Base-by-base conservation (phyloP, 352 stramenopile genomes). In the Globisporangium apiculatum region DNA sequence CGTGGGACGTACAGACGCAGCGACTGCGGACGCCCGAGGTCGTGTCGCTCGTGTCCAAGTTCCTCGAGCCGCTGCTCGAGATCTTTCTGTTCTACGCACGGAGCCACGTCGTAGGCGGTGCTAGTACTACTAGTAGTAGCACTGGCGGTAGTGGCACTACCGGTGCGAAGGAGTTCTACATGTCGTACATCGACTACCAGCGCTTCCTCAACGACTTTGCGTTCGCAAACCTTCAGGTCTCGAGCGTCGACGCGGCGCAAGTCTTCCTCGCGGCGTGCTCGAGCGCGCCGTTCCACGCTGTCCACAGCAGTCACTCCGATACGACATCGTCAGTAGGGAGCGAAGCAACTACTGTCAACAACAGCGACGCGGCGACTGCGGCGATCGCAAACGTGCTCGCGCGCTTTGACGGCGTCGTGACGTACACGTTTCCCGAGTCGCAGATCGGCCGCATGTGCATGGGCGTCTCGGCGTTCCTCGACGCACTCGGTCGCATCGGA, bases 21-120 rank as follows among this genome's bases (percentile, higher is more conserved):
- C 61, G 64, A 7, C 53, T 91, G 7, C 69, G 71, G 11, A 62
- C 71, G 40, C 60, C 65, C 40, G 77, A 89, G 48, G 69, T 89
- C 50, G 71, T 83, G 42, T 61, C 60, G 8, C 88, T 89, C 49
- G 65, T 86, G 7, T 80, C 72, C 18, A 89, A 84, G 48, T 89
- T 89, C 58, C 58, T 86, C 5, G 73, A 87, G 31, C 63, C 75
- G 5, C 67, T 91, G 53, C 53, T 86, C 7, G 75, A 87, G 18
- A 89, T 91, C 59, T 91, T 82, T 61, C 73, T 85, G 66, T 89
- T 91, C 58, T 91, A 91, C 59, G 79, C 77, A 5, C 83, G 83
- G 24, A 83, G 66, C 51, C 70, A 85, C 53, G 48, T 72, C 50
- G 56, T 80, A 18, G 74, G 81, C 50, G 40, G 40, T 5, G 48